phyloP scores from a whole-genome alignment of 352 stramenopile species.

The Pythium catenulatum region DNA sequence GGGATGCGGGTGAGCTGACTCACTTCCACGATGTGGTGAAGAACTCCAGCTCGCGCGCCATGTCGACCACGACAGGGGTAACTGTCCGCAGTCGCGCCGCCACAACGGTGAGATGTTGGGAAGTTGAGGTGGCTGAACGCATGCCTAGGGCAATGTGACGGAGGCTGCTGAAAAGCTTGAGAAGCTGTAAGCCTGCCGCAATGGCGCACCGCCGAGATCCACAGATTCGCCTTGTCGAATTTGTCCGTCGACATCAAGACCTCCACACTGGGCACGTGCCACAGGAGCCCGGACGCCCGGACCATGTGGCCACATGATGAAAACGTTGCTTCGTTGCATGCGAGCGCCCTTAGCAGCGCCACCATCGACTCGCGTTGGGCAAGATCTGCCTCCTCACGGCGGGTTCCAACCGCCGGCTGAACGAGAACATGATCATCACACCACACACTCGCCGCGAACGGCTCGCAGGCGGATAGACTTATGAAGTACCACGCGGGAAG shows the following conservation, averaged over 20 bases:
- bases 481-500: not conserved
- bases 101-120: too few relatives aligned
- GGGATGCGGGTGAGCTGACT: too few relatives aligned
- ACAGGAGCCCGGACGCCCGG: slow-evolving; percentile 22
- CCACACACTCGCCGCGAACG: slow-evolving; percentile 49
- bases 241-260: slow-evolving; percentile 30
- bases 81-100: too few relatives aligned
- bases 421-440: slow-evolving; percentile 61
- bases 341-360: slow-evolving; percentile 23
- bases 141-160: too few relatives aligned
- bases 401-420: slow-evolving; percentile 25
- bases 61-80: too few relatives aligned
- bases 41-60: too few relatives aligned
- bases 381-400: slow-evolving; percentile 34
- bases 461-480: not conserved
- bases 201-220: too few relatives aligned
- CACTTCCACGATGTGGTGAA: too few relatives aligned
- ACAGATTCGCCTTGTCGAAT: slow-evolving; percentile 25
- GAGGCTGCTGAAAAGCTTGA: too few relatives aligned
- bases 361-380: slow-evolving; percentile 43
- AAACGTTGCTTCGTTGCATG: slow-evolving; percentile 41
- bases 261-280: not conserved
- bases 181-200: too few relatives aligned
- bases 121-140: too few relatives aligned
- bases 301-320: not conserved